Evolutionary conservation across 2,329 filamentous ascomycete species (phyloP).

Genomic region (Penicillium sp.): DNA sequence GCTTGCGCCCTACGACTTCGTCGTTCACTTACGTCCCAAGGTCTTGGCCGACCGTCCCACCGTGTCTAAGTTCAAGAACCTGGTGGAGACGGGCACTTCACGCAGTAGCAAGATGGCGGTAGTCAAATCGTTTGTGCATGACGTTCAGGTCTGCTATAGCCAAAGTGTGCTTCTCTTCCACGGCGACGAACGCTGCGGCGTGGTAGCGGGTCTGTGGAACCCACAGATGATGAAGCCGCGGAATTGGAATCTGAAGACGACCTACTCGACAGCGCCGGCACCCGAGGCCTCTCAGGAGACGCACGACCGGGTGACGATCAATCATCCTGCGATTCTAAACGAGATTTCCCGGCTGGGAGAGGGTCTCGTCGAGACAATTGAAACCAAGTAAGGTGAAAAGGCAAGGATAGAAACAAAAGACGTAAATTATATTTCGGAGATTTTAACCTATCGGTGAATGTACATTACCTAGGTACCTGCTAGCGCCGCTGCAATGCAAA

Average conservation of each 20-base stretch:
- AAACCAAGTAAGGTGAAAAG: slow-evolving; percentile 33
- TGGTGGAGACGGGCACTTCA: slow-evolving; percentile 51
- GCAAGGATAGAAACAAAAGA: slow-evolving; percentile 7
- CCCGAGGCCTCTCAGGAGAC: slow-evolving; percentile 12
- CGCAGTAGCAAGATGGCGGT: slow-evolving; percentile 56
- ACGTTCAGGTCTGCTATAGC: slow-evolving; percentile 64
- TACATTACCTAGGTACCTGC: slow-evolving; percentile 18
- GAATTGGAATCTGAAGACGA: slow-evolving; percentile 35
- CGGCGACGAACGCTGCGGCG: slow-evolving; percentile 54
- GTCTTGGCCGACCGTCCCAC: slow-evolving; percentile 40
- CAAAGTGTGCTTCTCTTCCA: slow-evolving; percentile 75
- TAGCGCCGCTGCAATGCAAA: slow-evolving; percentile 35
- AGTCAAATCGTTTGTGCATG: slow-evolving; percentile 58
- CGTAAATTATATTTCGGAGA: slow-evolving; percentile 10
- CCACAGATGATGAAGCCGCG: slow-evolving; percentile 41
- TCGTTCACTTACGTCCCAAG: slow-evolving; percentile 65
- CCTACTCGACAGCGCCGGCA: slow-evolving; percentile 35
- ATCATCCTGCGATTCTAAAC: slow-evolving; percentile 40
- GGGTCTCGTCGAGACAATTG: slow-evolving; percentile 64
- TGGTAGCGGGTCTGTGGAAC: slow-evolving; percentile 64
- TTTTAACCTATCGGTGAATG: slow-evolving; percentile 17
- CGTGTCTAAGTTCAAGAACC: slow-evolving; percentile 67
- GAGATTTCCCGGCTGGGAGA: slow-evolving; percentile 50
- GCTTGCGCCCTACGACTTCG: slow-evolving; percentile 74
- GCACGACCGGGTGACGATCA: slow-evolving; percentile 31